Conservation (phyloP, 805 yeast genomes). For the Nakazawaea laoshanensis region DNA sequence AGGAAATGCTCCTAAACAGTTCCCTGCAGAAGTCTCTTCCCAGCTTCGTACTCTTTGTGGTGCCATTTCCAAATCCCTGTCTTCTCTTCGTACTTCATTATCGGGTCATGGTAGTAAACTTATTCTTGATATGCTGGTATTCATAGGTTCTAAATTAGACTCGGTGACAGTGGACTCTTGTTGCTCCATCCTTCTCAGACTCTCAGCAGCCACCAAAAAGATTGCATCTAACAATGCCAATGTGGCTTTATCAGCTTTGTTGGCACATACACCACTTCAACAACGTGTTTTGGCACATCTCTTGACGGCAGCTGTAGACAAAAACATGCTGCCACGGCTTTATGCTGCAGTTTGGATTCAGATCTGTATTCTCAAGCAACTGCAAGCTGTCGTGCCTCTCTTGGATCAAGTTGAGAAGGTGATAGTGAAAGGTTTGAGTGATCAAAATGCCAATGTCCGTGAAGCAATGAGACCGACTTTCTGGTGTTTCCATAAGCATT, state of each 20-base stretch:
- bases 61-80: constrained; percentile 54
- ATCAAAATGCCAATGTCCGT: constrained; percentile 75
- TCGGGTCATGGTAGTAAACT: constrained; percentile 69
- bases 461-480: constrained; percentile 64
- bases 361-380: constrained; percentile 46
- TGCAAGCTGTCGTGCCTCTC: constrained; percentile 20
- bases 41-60: constrained; percentile 37
- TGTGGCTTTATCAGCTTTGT: constrained; percentile 44
- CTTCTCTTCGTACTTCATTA: constrained; percentile 79
- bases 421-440: constrained; percentile 55
- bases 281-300: constrained; percentile 43
- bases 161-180: constrained; percentile 38
- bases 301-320: constrained; percentile 49
- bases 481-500: constrained; percentile 57
- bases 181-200: constrained; percentile 37
- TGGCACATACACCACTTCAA: constrained; percentile 46
- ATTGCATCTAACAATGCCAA: constrained; percentile 54
- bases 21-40: constrained; percentile 22
- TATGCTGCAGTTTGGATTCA: constrained; percentile 67
- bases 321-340: constrained; percentile 61
- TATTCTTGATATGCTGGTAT: constrained; percentile 54
- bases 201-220: constrained; percentile 53
- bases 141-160: constrained; percentile 32
- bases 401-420: constrained; percentile 40
- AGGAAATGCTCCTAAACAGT: constrained; percentile 39